These are phyloP conservation scores for Talaromyces sp. DNA, from an alignment of 2,329 filamentous ascomycete genomes.

Conservation along the genomic window DNA sequence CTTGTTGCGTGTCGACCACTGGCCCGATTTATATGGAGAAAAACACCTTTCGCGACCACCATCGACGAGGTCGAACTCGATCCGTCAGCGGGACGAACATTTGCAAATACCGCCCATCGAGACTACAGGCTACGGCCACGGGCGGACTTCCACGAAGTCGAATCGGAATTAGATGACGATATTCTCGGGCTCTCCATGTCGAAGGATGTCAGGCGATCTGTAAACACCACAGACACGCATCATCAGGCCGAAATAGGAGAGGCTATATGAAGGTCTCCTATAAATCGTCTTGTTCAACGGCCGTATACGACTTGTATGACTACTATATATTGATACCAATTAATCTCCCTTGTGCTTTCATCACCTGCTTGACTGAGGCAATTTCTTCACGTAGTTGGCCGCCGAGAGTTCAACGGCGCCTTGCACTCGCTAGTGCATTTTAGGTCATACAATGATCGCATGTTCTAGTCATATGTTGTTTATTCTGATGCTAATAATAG, in stretches of 20 bases:
- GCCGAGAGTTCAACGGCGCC: no score
- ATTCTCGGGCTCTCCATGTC: not conserved
- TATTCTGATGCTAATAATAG: not conserved
- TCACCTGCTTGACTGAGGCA: not conserved
- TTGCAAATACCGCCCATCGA: not conserved
- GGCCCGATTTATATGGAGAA: not conserved
- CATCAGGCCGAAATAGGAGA: not conserved
- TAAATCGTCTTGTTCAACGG: not conserved
- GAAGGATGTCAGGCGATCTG: not conserved
- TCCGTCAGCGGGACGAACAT: not conserved
- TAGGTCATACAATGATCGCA: not conserved
- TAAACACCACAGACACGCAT: not conserved
- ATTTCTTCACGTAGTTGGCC: no score
- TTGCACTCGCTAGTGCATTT: not conserved
- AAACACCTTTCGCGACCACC: not conserved
- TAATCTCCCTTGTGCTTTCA: not conserved
- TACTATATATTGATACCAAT: not conserved
- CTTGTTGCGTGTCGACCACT: conserved; percentile 22
- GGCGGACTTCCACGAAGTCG: not conserved
- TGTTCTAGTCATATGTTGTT: not conserved
- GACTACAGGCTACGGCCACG: not conserved
- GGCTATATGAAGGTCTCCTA: not conserved
- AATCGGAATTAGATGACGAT: not conserved
- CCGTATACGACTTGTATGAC: not conserved
- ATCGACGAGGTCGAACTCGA: not conserved